Evolutionary conservation across 2,329 filamentous ascomycete species (phyloP).

Genomic region (Zopfia rhizophila): DNA sequence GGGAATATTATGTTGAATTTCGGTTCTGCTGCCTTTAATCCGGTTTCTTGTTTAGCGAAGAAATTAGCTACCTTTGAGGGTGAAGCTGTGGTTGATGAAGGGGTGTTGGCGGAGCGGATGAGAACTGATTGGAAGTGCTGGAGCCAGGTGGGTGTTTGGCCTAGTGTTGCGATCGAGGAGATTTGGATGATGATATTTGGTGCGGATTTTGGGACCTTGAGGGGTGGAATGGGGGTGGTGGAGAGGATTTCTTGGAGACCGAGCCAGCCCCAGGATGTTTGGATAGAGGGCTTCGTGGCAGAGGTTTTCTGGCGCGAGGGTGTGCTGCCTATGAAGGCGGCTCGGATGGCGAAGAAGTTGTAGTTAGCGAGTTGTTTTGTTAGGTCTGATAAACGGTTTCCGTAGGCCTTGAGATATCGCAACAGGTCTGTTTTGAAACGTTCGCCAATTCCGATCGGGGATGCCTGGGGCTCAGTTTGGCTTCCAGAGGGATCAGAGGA

Average conservation of each 20-base stretch:
- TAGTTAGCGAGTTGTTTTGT: conserved; percentile 67
- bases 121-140: conserved; percentile 67
- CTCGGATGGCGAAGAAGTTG: conserved; percentile 76
- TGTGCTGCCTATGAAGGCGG: conserved; percentile 79
- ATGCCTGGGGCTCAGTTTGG: conserved; percentile 2
- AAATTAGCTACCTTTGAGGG: conserved; percentile 18
- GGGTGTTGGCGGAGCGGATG: no score
- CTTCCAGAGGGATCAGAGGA: not conserved
- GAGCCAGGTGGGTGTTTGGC: conserved; percentile 77
- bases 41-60: conserved; percentile 21
- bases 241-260: conserved; percentile 70
- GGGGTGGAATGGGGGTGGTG: conserved; percentile 50
- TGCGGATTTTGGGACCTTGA: conserved; percentile 42
- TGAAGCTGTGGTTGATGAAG: conserved; percentile 37
- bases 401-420: conserved; percentile 77
- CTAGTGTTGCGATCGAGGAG: conserved; percentile 85
- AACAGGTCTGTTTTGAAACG: conserved; percentile 82
- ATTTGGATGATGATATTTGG: conserved; percentile 68
- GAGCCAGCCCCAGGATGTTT: conserved; percentile 80
- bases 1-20: conserved; percentile 81
- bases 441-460: conserved; percentile 67
- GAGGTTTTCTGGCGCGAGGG: conserved; percentile 72
- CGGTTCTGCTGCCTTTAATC: conserved; percentile 46
- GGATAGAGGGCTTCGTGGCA: conserved; percentile 52
- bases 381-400: conserved; percentile 66